These are phyloP conservation scores for Lachancea lanzarotensis DNA, from an alignment of 805 yeast species.

Conservation along the genomic window DNA sequence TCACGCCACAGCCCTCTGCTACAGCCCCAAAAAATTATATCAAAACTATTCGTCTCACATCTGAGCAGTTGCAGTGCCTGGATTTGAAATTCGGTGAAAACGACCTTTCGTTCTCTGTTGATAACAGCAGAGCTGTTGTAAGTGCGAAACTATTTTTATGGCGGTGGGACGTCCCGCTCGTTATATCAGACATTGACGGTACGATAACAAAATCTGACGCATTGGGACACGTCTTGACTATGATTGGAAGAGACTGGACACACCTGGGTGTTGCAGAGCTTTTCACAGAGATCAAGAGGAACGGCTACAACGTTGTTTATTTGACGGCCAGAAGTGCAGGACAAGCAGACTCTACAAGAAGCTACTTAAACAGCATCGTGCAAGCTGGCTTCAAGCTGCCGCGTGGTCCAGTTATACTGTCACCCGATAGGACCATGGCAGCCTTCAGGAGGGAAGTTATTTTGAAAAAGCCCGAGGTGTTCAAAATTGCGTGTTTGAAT, in stretches of 20 bases:
- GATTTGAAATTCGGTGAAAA: conserved; percentile 75
- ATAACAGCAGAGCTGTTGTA: conserved; percentile 74
- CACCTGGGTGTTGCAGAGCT: conserved; percentile 91
- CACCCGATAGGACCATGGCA: conserved; percentile 96
- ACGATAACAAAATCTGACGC: conserved; percentile 98
- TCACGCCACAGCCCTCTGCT: neutral
- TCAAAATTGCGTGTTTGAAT: conserved; percentile 92
- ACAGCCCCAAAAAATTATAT: conserved; percentile 42
- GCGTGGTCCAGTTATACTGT: conserved; percentile 84
- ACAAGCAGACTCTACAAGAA: conserved; percentile 85
- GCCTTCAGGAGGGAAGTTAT: conserved; percentile 90
- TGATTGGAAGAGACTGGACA: conserved; percentile 97
- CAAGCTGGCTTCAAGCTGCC: conserved; percentile 77
- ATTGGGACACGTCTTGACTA: conserved; percentile 86
- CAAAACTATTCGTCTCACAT: conserved; percentile 82
- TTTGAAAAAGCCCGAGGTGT: conserved; percentile 93
- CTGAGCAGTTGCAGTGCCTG: conserved; percentile 76
- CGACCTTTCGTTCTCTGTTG: conserved; percentile 69
- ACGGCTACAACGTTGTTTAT: conserved; percentile 91
- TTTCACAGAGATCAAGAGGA: conserved; percentile 75
- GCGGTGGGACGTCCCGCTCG: conserved; percentile 81
- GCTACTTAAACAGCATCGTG: conserved; percentile 67
- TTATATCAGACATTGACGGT: conserved; percentile 95
- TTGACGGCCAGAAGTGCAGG: conserved; percentile 94
- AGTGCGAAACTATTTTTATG: conserved; percentile 72